Conservation (phyloP, 495 filamentous ascomycete species). For the Lepidopterella palustris region DNA sequence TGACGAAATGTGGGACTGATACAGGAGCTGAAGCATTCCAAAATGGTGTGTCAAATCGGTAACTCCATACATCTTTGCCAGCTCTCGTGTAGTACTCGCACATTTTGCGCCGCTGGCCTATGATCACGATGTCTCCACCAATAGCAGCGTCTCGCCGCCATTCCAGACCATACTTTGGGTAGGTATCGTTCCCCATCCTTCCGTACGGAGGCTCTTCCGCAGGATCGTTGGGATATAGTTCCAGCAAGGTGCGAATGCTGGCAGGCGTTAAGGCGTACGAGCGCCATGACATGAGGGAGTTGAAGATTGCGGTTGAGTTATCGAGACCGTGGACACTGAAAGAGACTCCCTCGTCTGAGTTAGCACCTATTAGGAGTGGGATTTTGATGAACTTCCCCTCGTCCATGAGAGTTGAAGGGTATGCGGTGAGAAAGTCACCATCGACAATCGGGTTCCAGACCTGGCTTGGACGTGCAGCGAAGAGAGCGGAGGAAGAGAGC, state of each 20-base stretch:
- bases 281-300: conserved; percentile 43
- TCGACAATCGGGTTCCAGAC: conserved; percentile 42
- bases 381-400: conserved; percentile 42
- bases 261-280: conserved; percentile 38
- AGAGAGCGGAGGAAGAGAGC: conserved; percentile 42
- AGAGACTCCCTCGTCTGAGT: conserved; percentile 46
- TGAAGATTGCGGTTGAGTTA: conserved; percentile 43
- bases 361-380: conserved; percentile 45
- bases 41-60: conserved; percentile 29
- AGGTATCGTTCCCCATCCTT: conserved; percentile 17
- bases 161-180: conserved; percentile 22
- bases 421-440: conserved; percentile 43
- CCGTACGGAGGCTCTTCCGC: conserved; percentile 19
- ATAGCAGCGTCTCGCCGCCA: conserved; percentile 30
- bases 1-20: conserved; percentile 24
- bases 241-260: conserved; percentile 22
- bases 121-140: conserved; percentile 28
- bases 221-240: conserved; percentile 27
- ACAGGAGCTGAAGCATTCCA: conserved; percentile 27
- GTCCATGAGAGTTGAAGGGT: conserved; percentile 36
- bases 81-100: conserved; percentile 22
- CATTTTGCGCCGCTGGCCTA: conserved; percentile 28
- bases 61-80: conserved; percentile 22
- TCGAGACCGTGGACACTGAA: conserved; percentile 44
- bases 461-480: conserved; percentile 36